Evolutionary conservation across 345 rosid genomes (phyloP), one percentile per base, ranked within the genome.

Genomic region (Passiflora organensis): DNA sequence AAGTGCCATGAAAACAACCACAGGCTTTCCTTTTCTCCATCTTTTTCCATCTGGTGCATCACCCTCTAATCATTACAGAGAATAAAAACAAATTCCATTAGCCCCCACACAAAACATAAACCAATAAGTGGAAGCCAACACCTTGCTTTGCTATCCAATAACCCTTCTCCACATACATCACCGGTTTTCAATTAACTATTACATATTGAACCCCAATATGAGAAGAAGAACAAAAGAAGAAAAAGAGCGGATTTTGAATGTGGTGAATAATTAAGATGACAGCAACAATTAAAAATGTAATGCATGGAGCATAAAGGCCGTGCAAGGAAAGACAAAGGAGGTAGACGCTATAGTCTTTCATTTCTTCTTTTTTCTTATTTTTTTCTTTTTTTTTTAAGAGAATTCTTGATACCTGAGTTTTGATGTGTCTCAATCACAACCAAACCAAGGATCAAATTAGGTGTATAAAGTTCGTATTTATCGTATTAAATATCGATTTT

Each of bases 41-140:
- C n/a, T 13, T 42, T 10, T 1, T 21, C 17, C 34, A 13, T 11
- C 15, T 50, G n/a, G 19, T 24, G 52, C 64, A 44, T 51, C 70
- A 55, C 69, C 75, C 64, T 48, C 74, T 64, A 69, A 70, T 70
- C 72, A 72, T 75, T 72, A 62, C 55, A 60, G 2, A 47, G 24
- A 67, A 75, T 70, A 66, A 66, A 75, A 70, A 48, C 83, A 76
- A 72, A 69, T 56, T 55, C 57, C 66, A 10, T 28, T 51, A 34
- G 5, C 56, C 43, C 74, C 71, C 77, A 59, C 72, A 0, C 13
- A 11, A n/a, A 10, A 11, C 50, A 60, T 45, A 52, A n/a, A 18
- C 67, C 71, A 49, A 37, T 55, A 58, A 62, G 74, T 58, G 72
- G 65, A 58, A 41, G 71, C 71, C 77, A 65, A 68, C 72, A 19